Evolutionary conservation across 2,329 filamentous ascomycete species (phyloP), one percentile per base, ranked within the genome.

Genomic region (Aspergillus ruber): DNA sequence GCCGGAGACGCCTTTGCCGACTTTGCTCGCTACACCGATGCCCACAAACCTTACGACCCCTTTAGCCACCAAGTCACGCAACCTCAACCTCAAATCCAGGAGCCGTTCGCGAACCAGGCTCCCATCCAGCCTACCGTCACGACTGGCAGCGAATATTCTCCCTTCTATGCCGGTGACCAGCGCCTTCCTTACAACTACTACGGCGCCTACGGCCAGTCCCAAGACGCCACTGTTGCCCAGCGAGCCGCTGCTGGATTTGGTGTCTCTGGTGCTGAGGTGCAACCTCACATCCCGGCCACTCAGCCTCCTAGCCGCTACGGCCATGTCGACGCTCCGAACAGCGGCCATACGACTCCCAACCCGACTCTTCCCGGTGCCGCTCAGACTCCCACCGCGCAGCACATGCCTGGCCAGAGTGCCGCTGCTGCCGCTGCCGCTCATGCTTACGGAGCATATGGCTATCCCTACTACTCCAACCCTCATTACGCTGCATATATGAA

Each of bases 311-410:
- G 83, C 65, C 85, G 84, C 57, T 85, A 84, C 61, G 79, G 71
- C 42, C 74, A 83, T 72, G 65, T 77, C 50, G 76, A 82, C 53
- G 89, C 95, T 47, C 87, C 90, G 61, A 89, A 85, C 73, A 95
- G 89, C 65, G 91, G 90, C 40, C 86, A 93, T 67, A 91, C 86
- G 60, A 96, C 90, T 2, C 90, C 91, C 32, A 93, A 94, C 72
- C 90, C 90, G 23, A 78, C 84, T 36, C 68, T 81, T 50, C 77
- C 77, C 50, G 74, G 70, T 45, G 77, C 79, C 50, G 76, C 79
- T 50, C 78, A 80, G 54, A 72, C 71, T 43, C 77, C 77, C 43
- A 68, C 71, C 52, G 74, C 75, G 50, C 76, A 78, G 57, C 75
- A 78, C 50, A 72, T 76, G 62, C 74, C 71, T 44, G 74, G 64